phyloP scores from a whole-genome alignment of 2,329 filamentous ascomycete species.

The Paraconiothyrium sp. region DNA sequence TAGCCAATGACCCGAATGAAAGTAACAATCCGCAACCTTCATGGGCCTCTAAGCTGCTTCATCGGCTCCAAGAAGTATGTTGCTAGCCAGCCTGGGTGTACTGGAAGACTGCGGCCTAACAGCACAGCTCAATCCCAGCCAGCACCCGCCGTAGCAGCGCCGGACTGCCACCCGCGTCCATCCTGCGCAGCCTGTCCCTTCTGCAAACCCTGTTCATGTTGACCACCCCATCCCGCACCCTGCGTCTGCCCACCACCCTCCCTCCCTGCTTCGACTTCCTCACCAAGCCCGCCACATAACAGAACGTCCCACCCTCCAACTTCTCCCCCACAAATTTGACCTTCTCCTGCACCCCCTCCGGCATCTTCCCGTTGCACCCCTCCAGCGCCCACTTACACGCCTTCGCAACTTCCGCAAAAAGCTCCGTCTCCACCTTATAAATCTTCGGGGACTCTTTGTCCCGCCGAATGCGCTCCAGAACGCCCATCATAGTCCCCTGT shows the following conservation, averaged over 20 bases:
- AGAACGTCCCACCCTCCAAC: conserved; percentile 36
- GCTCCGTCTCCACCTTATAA: conserved; percentile 24
- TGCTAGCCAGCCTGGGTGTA: too few relatives aligned
- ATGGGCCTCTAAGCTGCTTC: too few relatives aligned
- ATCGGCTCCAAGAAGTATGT: too few relatives aligned
- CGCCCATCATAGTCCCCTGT: conserved; percentile 44
- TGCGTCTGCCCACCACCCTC: not conserved
- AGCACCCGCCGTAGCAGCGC: not conserved
- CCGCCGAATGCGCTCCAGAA: conserved; percentile 36
- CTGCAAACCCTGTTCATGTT: not conserved
- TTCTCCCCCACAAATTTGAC: conserved; percentile 37
- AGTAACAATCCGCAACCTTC: too few relatives aligned
- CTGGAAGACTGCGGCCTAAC: not conserved
- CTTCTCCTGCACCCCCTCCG: conserved; percentile 35
- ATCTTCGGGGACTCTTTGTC: conserved; percentile 34
- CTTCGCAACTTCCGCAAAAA: conserved; percentile 37
- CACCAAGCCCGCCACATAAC: conserved; percentile 22
- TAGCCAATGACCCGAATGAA: too few relatives aligned
- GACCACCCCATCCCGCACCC: not conserved
- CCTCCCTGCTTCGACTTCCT: conserved; percentile 3
- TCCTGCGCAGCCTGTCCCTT: not conserved
- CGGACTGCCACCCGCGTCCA: not conserved
- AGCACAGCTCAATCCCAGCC: not conserved
- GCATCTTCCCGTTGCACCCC: conserved; percentile 37
- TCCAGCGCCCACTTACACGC: conserved; percentile 39